Evolutionary conservation across 345 rosid genomes (phyloP).

Genomic region (Ricinus communis): DNA sequence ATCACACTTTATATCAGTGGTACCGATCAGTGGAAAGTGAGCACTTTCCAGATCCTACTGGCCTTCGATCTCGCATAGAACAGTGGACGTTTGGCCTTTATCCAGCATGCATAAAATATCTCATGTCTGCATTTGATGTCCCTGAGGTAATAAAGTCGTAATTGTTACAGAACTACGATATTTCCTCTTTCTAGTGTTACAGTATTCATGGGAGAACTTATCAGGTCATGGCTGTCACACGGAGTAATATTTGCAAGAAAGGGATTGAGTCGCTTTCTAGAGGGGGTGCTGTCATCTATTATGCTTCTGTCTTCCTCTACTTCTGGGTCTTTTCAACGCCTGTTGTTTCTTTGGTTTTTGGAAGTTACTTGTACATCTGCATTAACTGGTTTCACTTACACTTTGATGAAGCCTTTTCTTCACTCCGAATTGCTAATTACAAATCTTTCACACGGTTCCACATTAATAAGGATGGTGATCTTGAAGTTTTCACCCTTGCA

Average conservation of each 20-base stretch:
- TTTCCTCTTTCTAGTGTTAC: neutral
- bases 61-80: constrained; percentile 91
- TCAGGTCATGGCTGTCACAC: constrained; percentile 96
- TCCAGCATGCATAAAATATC: constrained; percentile 98
- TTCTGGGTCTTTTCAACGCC: constrained; percentile 99
- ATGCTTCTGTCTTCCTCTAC: constrained; percentile 92
- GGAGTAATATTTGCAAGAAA: constrained; percentile 80
- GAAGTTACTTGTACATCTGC: constrained; percentile 94
- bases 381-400: constrained; percentile 97
- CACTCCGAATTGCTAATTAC: constrained; percentile 97
- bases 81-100: constrained; percentile 98
- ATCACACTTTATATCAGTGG: constrained; percentile 94
- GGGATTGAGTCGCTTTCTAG: constrained; percentile 80
- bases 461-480: constrained; percentile 64
- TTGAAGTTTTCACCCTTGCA: constrained; percentile 93
- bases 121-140: constrained; percentile 97
- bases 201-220: constrained; percentile 20
- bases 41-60: constrained; percentile 99
- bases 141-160: constrained; percentile 69
- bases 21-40: constrained; percentile 86
- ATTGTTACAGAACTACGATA: constrained; percentile 1
- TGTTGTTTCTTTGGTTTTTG: constrained; percentile 86
- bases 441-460: constrained; percentile 91
- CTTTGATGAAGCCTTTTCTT: constrained; percentile 98
- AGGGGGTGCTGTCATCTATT: constrained; percentile 80